Conservation (phyloP, 352 stramenopile species). For the Phytophthora palmivora region DNA sequence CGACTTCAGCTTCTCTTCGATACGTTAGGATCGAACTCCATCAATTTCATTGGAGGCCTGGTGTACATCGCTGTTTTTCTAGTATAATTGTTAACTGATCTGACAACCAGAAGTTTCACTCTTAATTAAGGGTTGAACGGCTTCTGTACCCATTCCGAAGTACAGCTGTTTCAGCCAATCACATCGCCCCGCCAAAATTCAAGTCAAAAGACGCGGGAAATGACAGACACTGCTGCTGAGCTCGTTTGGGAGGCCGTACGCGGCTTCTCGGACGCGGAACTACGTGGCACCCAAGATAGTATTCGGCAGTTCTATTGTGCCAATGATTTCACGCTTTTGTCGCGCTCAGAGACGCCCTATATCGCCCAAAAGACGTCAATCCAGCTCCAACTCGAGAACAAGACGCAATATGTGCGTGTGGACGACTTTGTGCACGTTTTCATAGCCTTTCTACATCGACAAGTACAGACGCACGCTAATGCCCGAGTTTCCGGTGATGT, state of each 20-base stretch:
- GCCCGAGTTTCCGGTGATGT: not conserved
- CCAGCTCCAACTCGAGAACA: constrained; percentile 22
- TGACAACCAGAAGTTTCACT: too few species aligned
- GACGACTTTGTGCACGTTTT: constrained; percentile 42
- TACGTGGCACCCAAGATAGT: constrained; percentile 8
- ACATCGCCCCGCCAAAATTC: not conserved
- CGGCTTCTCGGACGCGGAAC: constrained; percentile 35
- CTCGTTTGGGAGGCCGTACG: constrained; percentile 45
- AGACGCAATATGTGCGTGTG: constrained; percentile 24
- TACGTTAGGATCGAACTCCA: too few species aligned
- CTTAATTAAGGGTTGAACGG: too few species aligned
- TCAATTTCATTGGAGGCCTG: too few species aligned
- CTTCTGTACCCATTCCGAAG: too few species aligned
- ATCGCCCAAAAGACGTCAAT: constrained; percentile 9
- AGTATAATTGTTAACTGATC: too few species aligned
- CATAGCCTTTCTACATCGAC: constrained; percentile 28
- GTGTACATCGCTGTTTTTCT: too few species aligned
- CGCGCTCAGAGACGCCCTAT: not conserved
- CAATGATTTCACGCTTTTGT: not conserved
- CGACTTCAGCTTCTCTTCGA: too few species aligned
- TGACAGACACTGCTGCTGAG: constrained; percentile 9
- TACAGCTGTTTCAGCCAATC: constrained; percentile 21
- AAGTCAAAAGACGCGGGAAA: constrained; percentile 15
- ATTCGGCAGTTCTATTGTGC: constrained; percentile 20
- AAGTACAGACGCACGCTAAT: constrained; percentile 27